Evolutionary conservation across 1,139 yeast species (phyloP), one percentile per base, ranked within the genome.

Genomic region (Hanseniaspora sp.): DNA sequence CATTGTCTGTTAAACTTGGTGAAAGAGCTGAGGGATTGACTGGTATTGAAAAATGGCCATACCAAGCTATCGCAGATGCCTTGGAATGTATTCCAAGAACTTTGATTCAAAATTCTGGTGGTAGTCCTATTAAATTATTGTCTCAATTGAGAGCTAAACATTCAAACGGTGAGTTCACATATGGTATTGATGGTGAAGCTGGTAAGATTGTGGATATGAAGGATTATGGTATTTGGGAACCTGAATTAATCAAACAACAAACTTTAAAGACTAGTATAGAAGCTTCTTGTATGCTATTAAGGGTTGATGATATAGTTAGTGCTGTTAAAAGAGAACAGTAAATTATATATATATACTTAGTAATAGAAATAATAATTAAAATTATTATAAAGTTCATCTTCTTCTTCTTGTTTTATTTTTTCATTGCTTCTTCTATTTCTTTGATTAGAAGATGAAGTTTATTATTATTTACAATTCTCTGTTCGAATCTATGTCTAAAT

Each of bases 21-120:
- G 96, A 92, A 68, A 83, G 80, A 72, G 96, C 97, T 51, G 90
- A 90, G 71, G 76, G 81, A 53, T 81, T 94, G 61, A 96, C 88
- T 69, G 98, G 98, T 56, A 84, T 92, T 56, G 90, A 87, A 56
- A 98, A 94, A 71, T 90, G 96, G 95, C 98, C 98, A 53, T 94
- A 92, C 72, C 95, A 87, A 71, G 96, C 98, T 6, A 97, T 92
- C 56, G 95, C 97, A 23, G 97, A 92, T 72, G 97, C 98, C 1
- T 85, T 92, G 74, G 99, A 92, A 71, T 96, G 94, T 56, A 88
- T 92, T 63, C 97, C 99, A 63, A 82, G 98, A 73, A 94, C 98
- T 5, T 77, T 92, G 66, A 82, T 92, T 58, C 98, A 94, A 72
- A 92, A 92, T 72, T 88, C 98, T 61, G 99, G 99, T 63, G 97